These are phyloP conservation scores for Gentiana macrophylla DNA, from an alignment of 257 asterid genomes.

Conservation along the genomic window DNA sequence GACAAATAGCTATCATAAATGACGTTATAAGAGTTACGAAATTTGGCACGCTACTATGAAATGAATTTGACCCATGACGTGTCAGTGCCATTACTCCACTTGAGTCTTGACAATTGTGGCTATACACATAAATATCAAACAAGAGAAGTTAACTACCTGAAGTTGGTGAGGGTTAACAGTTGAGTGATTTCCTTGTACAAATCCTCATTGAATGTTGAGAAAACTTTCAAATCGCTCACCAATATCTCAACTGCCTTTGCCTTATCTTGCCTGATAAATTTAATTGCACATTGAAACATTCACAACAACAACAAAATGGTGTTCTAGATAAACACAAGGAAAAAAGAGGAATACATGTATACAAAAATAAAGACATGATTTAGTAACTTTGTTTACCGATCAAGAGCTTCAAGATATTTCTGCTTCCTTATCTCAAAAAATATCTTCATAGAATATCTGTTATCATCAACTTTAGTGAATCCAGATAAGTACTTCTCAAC, in stretches of 20 bases:
- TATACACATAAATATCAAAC: too few relatives aligned
- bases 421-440: constrained; percentile 93
- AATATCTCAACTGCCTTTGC: constrained; percentile 85
- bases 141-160: constrained; percentile 46
- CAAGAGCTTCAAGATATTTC: constrained; percentile 98
- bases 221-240: constrained; percentile 81
- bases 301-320: neutral
- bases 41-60: too few relatives aligned
- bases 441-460: constrained; percentile 94
- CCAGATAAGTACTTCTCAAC: constrained; percentile 96
- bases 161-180: constrained; percentile 70
- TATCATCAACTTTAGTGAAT: constrained; percentile 91
- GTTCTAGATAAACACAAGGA: neutral
- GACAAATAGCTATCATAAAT: too few relatives aligned
- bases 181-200: constrained; percentile 89
- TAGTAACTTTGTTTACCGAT: constrained; percentile 34
- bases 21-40: too few relatives aligned
- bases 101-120: too few relatives aligned
- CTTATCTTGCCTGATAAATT: constrained; percentile 66
- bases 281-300: constrained; percentile 1
- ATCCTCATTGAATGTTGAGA: constrained; percentile 85
- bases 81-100: too few relatives aligned
- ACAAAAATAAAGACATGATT: neutral
- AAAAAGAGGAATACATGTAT: neutral
- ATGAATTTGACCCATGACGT: too few relatives aligned